Conservation (phyloP, 177 flowering plant genomes). For the Vitis hybrid region DNA sequence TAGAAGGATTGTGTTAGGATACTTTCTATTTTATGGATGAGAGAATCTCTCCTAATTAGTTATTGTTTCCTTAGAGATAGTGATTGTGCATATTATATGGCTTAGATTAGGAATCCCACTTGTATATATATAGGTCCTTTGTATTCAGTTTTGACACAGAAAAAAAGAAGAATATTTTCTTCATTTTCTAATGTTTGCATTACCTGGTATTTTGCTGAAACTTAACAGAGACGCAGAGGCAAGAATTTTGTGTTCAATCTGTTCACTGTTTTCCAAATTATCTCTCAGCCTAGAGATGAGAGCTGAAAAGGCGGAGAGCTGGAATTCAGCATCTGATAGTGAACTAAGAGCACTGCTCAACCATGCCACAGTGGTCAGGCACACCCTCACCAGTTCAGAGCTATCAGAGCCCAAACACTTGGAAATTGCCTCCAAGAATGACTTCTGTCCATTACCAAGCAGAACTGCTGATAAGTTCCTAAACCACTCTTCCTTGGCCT, state of each 20-base stretch:
- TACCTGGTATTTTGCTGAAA: slow-evolving; percentile 67
- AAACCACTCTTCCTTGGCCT: slow-evolving; percentile 49
- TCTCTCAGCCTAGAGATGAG: slow-evolving; percentile 50
- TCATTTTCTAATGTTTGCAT: slow-evolving; percentile 1
- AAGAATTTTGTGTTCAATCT: slow-evolving; percentile 49
- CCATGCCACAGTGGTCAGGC: slow-evolving; percentile 62
- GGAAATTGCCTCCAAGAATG: slow-evolving; percentile 50
- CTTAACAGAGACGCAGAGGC: slow-evolving; percentile 61
- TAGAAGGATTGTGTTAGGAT: too few species aligned
- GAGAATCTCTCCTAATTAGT: too few species aligned
- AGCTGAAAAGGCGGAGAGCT: slow-evolving; percentile 52
- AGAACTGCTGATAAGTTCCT: slow-evolving; percentile 42
- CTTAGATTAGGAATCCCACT: too few species aligned
- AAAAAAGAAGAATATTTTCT: too few species aligned
- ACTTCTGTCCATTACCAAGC: slow-evolving; percentile 42
- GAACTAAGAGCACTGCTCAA: slow-evolving; percentile 55
- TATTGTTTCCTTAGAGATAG: too few species aligned
- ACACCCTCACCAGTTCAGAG: slow-evolving; percentile 38
- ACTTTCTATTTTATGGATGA: too few species aligned
- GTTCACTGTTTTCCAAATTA: slow-evolving; percentile 38
- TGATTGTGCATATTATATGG: too few species aligned
- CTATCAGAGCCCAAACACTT: slow-evolving; percentile 47
- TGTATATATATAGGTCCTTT: too few species aligned
- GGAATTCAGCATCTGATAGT: slow-evolving; percentile 41
- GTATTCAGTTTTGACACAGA: too few species aligned